Evolutionary conservation across 2,329 filamentous ascomycete species (phyloP).

Genomic region (Microdochium bolleyi): DNA sequence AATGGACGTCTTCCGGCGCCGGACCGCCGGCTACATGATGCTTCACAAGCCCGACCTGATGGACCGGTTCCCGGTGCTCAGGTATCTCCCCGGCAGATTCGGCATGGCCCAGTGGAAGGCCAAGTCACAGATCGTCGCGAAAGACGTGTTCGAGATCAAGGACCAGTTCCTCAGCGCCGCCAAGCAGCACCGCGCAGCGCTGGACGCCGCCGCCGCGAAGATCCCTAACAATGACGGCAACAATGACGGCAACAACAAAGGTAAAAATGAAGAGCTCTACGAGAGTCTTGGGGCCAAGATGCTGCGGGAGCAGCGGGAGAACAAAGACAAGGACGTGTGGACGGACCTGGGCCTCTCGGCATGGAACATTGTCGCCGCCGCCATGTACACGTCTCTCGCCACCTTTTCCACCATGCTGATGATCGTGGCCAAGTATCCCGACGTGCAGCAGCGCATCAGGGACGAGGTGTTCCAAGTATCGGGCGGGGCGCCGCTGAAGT

Average conservation of each 20-base stretch:
- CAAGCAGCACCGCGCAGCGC: not conserved
- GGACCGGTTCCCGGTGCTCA: not conserved
- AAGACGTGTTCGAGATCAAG: not conserved
- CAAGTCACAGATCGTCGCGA: not conserved
- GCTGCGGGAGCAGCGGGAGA: not conserved
- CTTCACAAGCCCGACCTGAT: not conserved
- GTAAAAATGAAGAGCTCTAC: not conserved
- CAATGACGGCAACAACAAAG: not conserved
- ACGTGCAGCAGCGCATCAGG: not conserved
- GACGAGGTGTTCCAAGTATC: not conserved
- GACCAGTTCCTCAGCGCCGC: not conserved
- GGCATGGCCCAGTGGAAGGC: not conserved
- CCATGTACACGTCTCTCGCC: slow-evolving; percentile 15
- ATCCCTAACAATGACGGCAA: not conserved
- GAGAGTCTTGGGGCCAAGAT: not conserved
- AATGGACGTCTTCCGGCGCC: not conserved
- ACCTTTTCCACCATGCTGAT: slow-evolving; percentile 12
- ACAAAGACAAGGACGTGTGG: not conserved
- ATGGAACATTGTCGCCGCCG: not conserved
- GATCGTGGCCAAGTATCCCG: slow-evolving; percentile 3
- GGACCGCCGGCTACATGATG: not conserved
- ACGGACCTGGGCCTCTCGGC: not conserved
- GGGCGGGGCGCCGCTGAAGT: not conserved
- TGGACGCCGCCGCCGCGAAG: not conserved
- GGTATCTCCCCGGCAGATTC: not conserved